Evolutionary conservation across 2,329 filamentous ascomycete genomes (phyloP).

Genomic region (Aspergillus ochraceoroseus): DNA sequence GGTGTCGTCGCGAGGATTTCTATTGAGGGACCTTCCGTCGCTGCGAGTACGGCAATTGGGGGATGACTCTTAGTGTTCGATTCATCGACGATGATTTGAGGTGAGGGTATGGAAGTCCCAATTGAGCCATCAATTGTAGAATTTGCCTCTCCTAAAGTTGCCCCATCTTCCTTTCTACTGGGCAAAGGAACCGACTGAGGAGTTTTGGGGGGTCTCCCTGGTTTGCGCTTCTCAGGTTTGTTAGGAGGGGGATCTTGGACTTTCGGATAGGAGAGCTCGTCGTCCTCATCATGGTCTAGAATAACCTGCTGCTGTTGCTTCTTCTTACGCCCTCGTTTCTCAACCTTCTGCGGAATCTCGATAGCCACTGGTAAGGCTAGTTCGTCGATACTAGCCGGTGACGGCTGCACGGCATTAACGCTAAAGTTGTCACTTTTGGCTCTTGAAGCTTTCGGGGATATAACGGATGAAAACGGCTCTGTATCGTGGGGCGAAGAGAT

Average conservation of each 20-base stretch:
- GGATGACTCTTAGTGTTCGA: neutral
- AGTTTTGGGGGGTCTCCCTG: constrained; percentile 20
- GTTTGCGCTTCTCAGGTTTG: constrained; percentile 21
- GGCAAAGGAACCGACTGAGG: constrained; percentile 2
- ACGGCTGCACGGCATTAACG: constrained; percentile 17
- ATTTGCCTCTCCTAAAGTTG: too few relatives aligned
- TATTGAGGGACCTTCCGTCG: neutral
- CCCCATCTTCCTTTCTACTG: too few relatives aligned
- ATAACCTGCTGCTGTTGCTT: constrained; percentile 32
- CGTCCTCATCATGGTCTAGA: constrained; percentile 27
- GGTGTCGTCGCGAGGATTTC: constrained; percentile 1
- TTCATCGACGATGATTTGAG: neutral
- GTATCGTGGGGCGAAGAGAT: constrained; percentile 40
- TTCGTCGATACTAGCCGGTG: constrained; percentile 27
- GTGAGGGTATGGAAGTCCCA: too few relatives aligned
- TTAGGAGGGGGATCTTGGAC: constrained; percentile 4
- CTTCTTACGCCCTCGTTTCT: constrained; percentile 32
- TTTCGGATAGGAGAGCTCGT: constrained; percentile 24
- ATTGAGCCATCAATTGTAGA: too few relatives aligned
- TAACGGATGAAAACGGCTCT: constrained; percentile 37
- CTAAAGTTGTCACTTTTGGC: constrained; percentile 23
- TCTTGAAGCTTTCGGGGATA: constrained; percentile 24
- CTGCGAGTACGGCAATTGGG: neutral
- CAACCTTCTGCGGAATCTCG: constrained; percentile 22
- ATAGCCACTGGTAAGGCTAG: constrained; percentile 26